A percentile compares a stretch with the other conserved stretches of the same genome.
Conservation (phyloP, 2,329 filamentous ascomycete species). For the Trichoderma sp. region DNA sequence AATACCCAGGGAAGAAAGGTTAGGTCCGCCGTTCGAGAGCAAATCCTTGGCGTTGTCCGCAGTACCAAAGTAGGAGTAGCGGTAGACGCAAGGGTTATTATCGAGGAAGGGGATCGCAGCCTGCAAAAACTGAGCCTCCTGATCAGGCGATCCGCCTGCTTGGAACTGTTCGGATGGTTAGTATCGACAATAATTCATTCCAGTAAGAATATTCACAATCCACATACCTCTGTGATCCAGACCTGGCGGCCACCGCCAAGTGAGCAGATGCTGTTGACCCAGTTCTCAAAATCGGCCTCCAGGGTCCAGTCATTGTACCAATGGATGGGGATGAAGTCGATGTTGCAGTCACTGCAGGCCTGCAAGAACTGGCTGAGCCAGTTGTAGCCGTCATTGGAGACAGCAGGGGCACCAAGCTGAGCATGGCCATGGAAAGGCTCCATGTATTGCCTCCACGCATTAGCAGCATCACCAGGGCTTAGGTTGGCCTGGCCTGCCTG, state of each 20-base stretch:
- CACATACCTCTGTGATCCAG: conserved; percentile 50
- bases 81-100: conserved; percentile 42
- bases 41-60: conserved; percentile 32
- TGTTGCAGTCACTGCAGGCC: conserved; percentile 47
- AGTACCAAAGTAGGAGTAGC: conserved; percentile 46
- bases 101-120: conserved; percentile 51
- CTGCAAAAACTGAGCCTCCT: conserved; percentile 46
- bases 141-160: conserved; percentile 43
- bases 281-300: conserved; percentile 48
- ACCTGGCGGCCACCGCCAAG: conserved; percentile 45
- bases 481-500: conserved; percentile 34
- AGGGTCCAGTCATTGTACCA: conserved; percentile 49
- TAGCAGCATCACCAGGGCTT: conserved; percentile 42
- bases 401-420: conserved; percentile 51
- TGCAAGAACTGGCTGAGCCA: conserved; percentile 50
- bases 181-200: neutral
- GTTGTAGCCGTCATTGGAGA: conserved; percentile 51
- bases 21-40: conserved; percentile 25
- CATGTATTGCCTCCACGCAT: conserved; percentile 48
- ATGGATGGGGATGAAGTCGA: conserved; percentile 52
- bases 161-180: conserved; percentile 27
- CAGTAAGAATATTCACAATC: neutral
- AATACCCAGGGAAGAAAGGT: neutral
- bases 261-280: conserved; percentile 45
- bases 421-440: conserved; percentile 49